Percentiles rank a stretch among this genome's conserved stretches.
Conservation (phyloP, 2,329 filamentous ascomycete species). For the Epichloe gansuensis region DNA sequence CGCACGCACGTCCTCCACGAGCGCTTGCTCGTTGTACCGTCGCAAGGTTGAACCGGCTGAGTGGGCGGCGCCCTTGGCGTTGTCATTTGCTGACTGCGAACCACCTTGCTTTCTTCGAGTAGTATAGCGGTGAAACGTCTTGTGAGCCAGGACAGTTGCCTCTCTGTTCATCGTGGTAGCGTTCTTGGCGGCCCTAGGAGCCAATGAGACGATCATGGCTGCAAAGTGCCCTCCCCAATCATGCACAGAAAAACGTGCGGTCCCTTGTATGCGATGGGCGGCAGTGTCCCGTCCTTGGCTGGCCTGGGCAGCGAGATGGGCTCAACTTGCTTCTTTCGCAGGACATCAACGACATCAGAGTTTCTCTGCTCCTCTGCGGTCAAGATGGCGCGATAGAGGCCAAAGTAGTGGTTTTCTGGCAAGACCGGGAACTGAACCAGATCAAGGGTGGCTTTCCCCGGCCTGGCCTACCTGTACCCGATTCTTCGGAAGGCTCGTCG, state of each 20-base stretch:
- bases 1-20: constrained; percentile 76
- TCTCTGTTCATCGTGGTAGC: constrained; percentile 63
- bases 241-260: constrained; percentile 95
- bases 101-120: constrained; percentile 94
- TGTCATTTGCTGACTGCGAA: constrained; percentile 85
- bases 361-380: constrained; percentile 56
- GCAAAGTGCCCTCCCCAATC: constrained; percentile 98
- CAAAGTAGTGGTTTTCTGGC: constrained; percentile 68
- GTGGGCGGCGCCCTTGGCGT: constrained; percentile 85
- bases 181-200: constrained; percentile 64
- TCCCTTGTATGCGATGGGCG: constrained; percentile 47
- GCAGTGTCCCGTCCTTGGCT: constrained; percentile 44
- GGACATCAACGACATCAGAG: constrained; percentile 48
- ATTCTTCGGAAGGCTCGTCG: constrained; percentile 29
- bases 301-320: constrained; percentile 44
- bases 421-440: constrained; percentile 75
- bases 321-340: constrained; percentile 66
- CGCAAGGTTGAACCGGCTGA: constrained; percentile 84
- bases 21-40: constrained; percentile 85
- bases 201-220: constrained; percentile 84
- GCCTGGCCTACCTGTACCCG: constrained; percentile 32
- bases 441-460: constrained; percentile 62
- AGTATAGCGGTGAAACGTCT: constrained; percentile 96
- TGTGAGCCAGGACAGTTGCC: constrained; percentile 82
- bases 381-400: constrained; percentile 76